phyloP scores from a whole-genome alignment of 495 filamentous ascomycete species.

The Hyaloscypha hepaticicola region DNA sequence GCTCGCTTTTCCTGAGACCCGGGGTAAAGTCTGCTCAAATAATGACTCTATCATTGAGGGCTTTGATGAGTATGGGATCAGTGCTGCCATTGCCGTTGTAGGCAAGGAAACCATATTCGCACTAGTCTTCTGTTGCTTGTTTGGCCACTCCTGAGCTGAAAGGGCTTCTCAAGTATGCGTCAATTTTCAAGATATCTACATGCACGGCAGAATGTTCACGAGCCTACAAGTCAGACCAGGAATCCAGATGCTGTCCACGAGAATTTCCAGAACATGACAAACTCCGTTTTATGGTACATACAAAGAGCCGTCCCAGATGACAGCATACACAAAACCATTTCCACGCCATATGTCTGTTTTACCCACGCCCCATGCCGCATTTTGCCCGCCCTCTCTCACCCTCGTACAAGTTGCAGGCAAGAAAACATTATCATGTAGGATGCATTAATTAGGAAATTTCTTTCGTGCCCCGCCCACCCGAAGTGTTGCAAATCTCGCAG shows the following conservation, averaged over 20 bases:
- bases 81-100: conserved; percentile 46
- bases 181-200: not conserved
- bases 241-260: not conserved
- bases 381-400: conserved; percentile 19
- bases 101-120: conserved; percentile 55
- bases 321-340: conserved; percentile 25
- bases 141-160: not conserved
- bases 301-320: conserved; percentile 12
- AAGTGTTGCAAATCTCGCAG: conserved; percentile 29
- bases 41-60: conserved; percentile 32
- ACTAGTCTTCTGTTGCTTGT: conserved; percentile 38
- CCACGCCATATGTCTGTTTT: conserved; percentile 34
- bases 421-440: conserved; percentile 34
- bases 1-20: conserved; percentile 21
- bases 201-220: not conserved
- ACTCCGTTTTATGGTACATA: conserved; percentile 37
- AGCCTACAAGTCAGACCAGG: not conserved
- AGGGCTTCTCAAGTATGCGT: not conserved
- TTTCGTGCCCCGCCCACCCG: conserved; percentile 10
- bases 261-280: conserved; percentile 9
- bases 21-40: conserved; percentile 11
- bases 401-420: conserved; percentile 26
- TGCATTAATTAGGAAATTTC: conserved; percentile 25
- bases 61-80: conserved; percentile 31
- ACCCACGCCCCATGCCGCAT: conserved; percentile 26